Base-by-base conservation (phyloP, 768 basidiomycete genomes). In the Exsudoporus frostii region DNA sequence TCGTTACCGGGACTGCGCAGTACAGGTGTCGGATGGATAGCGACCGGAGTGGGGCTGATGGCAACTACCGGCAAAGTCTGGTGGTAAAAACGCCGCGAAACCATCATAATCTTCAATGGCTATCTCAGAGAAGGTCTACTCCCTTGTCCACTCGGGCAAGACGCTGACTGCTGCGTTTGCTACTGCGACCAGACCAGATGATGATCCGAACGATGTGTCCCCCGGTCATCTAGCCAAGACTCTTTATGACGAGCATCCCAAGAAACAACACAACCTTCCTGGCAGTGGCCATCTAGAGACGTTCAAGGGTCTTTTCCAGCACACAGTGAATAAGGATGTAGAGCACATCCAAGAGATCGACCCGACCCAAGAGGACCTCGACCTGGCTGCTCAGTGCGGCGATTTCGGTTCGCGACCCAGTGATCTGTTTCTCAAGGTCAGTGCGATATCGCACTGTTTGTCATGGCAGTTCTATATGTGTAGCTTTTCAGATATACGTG, bases 401-500 rank as follows among this genome's bases (percentile, higher is more conserved):
- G 66, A 75, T 45, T 85, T 85, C 54, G 77, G 80, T 7, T 63
- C 68, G 40, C 71, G 78, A 33, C 83, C 83, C 10, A 79, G 77
- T 46, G 79, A 84, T 45, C 64, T 86, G 27, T 88, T 86, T 61
- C 70, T 87, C 45, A 80, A 80, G 73, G 84, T 80, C 49, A 38
- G 75, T 47, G 9, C 17, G 45, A 13, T 40, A 57, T 46, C 24
- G 43, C 10, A n/a, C 40, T 6, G 34, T 48, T n/a, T 19, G 10
- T 47, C 37, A n/a, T 20, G 24, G 38, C 15, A 7, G 19, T 42
- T 22, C 47, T 49, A 39, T 4, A 32, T 41, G 22, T 13, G 20
- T 20, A 27, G 19, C 20, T 40, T n/a, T 27, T 43, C 48, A 85
- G 84, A 80, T 88, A 48, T 88, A 85, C 56, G 70, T 75, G 36